Evolutionary conservation across 495 filamentous ascomycete species (phyloP).

Genomic region (Neurospora sp.): DNA sequence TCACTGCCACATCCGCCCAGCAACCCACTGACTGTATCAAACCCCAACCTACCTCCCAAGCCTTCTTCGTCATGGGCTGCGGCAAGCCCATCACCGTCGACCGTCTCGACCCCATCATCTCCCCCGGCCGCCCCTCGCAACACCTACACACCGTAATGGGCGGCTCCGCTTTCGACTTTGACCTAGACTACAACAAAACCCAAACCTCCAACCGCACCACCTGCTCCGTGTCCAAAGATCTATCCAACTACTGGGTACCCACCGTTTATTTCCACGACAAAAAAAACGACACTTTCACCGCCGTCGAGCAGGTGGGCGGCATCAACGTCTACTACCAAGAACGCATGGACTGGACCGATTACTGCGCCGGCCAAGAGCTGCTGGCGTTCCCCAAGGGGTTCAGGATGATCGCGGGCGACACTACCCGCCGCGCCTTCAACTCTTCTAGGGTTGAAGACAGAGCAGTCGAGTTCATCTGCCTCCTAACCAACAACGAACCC

Average conservation of each 20-base stretch:
- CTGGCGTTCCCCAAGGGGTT: constrained; percentile 52
- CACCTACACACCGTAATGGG: constrained; percentile 65
- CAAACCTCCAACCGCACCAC: constrained; percentile 44
- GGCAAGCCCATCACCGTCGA: constrained; percentile 27
- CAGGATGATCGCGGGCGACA: constrained; percentile 58
- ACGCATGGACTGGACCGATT: constrained; percentile 31
- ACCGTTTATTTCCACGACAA: constrained; percentile 52
- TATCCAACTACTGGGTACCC: constrained; percentile 69
- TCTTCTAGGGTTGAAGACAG: constrained; percentile 21
- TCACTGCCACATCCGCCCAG: background rate
- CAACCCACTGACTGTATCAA: background rate
- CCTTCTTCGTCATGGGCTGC: constrained; percentile 19
- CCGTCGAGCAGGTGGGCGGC: constrained; percentile 44
- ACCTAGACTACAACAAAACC: constrained; percentile 45
- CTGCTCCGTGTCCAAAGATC: constrained; percentile 50
- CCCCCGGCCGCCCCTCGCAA: constrained; percentile 42
- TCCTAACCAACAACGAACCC: constrained; percentile 24
- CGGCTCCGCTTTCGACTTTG: constrained; percentile 52
- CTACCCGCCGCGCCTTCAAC: constrained; percentile 32
- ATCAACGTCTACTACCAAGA: constrained; percentile 34
- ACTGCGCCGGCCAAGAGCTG: constrained; percentile 33
- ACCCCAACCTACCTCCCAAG: background rate
- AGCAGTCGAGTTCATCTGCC: constrained; percentile 43
- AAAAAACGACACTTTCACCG: constrained; percentile 53
- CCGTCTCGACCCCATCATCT: constrained; percentile 55